Evolutionary conservation across 805 yeast species (phyloP).

Genomic region (Saccharomyces cerevisiae): DNA sequence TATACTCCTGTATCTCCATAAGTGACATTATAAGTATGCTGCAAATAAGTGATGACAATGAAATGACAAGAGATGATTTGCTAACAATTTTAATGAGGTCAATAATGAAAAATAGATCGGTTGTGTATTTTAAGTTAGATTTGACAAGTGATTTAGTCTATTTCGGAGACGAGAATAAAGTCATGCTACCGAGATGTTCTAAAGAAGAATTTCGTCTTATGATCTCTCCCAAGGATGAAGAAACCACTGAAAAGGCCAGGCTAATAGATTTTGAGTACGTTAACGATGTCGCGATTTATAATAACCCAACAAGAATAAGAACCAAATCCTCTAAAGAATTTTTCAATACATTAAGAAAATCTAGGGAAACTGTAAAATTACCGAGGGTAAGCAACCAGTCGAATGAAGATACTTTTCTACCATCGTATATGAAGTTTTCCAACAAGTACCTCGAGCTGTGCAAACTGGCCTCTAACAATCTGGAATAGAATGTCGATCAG

Average conservation of each 20-base stretch:
- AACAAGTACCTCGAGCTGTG: background rate
- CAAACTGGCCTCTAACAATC: background rate
- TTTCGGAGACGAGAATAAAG: constrained; percentile 23
- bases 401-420: background rate
- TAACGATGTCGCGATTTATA: constrained; percentile 18
- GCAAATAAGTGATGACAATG: constrained; percentile 2
- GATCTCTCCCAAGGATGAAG: background rate
- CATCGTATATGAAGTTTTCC: background rate
- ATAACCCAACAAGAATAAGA: constrained; percentile 9
- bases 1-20: constrained; percentile 24
- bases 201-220: constrained; percentile 6
- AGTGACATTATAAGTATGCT: constrained; percentile 17
- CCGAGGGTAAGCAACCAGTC: background rate
- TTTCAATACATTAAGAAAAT: constrained; percentile 12
- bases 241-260: background rate
- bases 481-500: background rate
- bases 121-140: constrained; percentile 24
- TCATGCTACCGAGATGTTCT: constrained; percentile 11
- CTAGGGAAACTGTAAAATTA: constrained; percentile 4
- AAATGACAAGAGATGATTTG: constrained; percentile 18
- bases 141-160: constrained; percentile 20
- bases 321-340: constrained; percentile 7
- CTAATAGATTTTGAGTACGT: constrained; percentile 15
- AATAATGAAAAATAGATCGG: constrained; percentile 21
- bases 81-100: constrained; percentile 25